Base-by-base conservation (phyloP, 176 grass and related monocot species). In the Alopecurus myosuroides region DNA sequence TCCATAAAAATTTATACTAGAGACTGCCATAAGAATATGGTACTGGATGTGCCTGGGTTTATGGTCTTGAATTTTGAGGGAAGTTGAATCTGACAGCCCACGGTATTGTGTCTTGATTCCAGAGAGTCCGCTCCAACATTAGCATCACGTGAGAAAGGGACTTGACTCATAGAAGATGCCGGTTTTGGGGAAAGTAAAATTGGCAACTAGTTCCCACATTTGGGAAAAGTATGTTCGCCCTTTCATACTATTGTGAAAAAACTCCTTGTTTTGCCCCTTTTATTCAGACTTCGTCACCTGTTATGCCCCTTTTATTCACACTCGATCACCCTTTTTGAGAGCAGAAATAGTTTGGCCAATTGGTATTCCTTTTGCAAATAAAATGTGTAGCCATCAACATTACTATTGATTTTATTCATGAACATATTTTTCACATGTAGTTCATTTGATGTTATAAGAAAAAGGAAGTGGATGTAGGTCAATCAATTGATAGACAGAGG, bases 1-100 rank as follows among this genome's bases (percentile, higher is more conserved):
- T 86, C 25, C 20, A 49, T 50, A 30, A 70, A 63, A 41, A 36
- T 60, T 3, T 60, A 39, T 81, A 68, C 46, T 55, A 3, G 18
- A 72, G 33, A 72, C 30, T 33, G 23, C 5, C 33, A 81, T 86
- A 53, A 53, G 22, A 62, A 19, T 53, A 68, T 35, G 39, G 50
- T 44, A 81, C 40, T 12, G 2, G 6, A 52, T 65, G 9, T 53
- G 20, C 20, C 64, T 86, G 41, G 3, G 17, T 75, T 12, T 51
- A 51, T 6, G 49, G 67, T 77, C 30, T 86, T 79, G 9, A 79
- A 64, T 62, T 79, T 50, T 26, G 0, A 35, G 49, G 50, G 40
- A 6, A 69, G 50, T 81, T 70, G 77, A 61, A 85, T 77, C n/a
- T 77, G 88, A 66, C 30, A 22, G 19, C 49, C 30, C 23, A 31